Evolutionary conservation across 1,284 basidiomycete species (phyloP), one percentile per base, ranked within the genome.

Genomic region (Heterobasidion irregulare): DNA sequence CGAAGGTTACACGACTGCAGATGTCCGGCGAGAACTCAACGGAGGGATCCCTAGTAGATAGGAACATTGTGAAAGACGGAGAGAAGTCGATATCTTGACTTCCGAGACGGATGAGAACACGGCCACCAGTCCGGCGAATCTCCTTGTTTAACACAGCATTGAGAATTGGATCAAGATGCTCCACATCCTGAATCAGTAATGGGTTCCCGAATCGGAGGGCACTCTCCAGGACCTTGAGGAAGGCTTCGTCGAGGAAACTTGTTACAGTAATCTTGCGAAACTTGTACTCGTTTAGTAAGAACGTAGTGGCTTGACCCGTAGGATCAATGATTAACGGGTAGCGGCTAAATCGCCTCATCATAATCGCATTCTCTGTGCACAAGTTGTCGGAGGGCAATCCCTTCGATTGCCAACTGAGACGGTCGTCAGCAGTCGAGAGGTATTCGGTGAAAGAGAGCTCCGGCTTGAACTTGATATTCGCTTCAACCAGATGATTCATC

Each of bases 81-180:
- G 96, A 98, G 70, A 98, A 99, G 71, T 99, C 97, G 68, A 99
- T 98, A 62, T 99, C 98, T 73, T 99, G 96, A 67, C 81, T 97
- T n/a, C 97, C 97, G 32, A 99, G 79, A 50, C 97, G 91, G 64
- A 99, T 98, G 50, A 99, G 83, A 10, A 99, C 94, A 70, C 97
- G 94, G 47, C 97, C 97, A 53, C 97, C 97, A 2, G 93, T 95
- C 45, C 93, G 83, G 44, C 96, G 83, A 47, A 98, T 91, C 73
- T 99, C 97, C 66, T 89, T 93, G 78, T 99, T 99, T 58, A 99
- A 81, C 16, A 99, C 94, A 2, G 96, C 92, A 65, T 99, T 99
- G 57, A 99, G 79, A 61, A 99, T 97, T 0, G 98, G 97, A 68
- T 99, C 98, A 38, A 99, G 82, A 64, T 96, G 91, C 67, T 99